phyloP scores from a whole-genome alignment of 345 rosid species.

The Moringa oleifera region DNA sequence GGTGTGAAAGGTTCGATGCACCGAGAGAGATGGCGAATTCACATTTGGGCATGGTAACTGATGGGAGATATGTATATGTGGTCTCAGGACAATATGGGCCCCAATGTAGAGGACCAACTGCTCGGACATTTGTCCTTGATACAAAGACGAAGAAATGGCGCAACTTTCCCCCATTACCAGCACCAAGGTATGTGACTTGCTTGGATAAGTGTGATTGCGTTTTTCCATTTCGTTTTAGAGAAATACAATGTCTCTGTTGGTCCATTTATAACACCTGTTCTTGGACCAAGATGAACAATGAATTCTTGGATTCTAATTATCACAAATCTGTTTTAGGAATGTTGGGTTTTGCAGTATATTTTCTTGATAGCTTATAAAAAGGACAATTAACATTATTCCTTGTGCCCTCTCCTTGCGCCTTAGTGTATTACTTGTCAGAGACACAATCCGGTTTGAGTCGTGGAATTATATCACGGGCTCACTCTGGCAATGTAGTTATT shows the following conservation, averaged over 20 bases:
- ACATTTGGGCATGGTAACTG: conserved; percentile 68
- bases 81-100: conserved; percentile 81
- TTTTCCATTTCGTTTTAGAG: not conserved
- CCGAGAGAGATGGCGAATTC: conserved; percentile 86
- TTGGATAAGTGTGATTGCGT: not conserved
- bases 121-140: conserved; percentile 55
- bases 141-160: conserved; percentile 53
- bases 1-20: conserved; percentile 53
- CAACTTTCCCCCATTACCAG: conserved; percentile 55
- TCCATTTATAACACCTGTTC: not conserved
- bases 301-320: not conserved
- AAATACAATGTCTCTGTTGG: not conserved
- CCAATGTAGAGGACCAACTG: conserved; percentile 64
- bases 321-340: not conserved
- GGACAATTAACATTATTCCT: too few relatives aligned
- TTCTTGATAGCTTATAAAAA: too few relatives aligned
- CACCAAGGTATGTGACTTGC: conserved; percentile 48
- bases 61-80: conserved; percentile 63
- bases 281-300: not conserved
- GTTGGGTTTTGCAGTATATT: not conserved
- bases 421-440: not conserved
- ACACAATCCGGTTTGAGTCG: not conserved
- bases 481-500: not conserved
- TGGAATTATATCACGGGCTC: not conserved
- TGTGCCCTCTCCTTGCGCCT: too few relatives aligned